These are phyloP conservation scores for Vinca major DNA, from an alignment of 305 asterid genomes.

Conservation along the genomic window DNA sequence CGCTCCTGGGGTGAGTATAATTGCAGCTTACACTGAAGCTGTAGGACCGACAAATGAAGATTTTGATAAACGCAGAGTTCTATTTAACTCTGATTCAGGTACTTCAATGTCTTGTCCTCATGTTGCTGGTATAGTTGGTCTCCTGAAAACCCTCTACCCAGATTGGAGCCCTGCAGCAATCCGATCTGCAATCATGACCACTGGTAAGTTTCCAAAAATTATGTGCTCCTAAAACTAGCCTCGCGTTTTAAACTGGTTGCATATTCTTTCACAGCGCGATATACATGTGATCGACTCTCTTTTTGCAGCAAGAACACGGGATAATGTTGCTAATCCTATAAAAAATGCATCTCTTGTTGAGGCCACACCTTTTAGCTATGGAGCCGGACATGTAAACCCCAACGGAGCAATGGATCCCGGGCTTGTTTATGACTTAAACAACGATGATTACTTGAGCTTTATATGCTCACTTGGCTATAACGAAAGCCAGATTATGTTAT, in stretches of 20 bases:
- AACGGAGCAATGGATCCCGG: constrained; percentile 94
- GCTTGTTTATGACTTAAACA: constrained; percentile 52
- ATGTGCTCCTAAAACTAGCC: neutral
- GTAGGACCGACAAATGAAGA: constrained; percentile 54
- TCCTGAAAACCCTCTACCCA: constrained; percentile 69
- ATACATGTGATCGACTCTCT: neutral
- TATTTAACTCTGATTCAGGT: constrained; percentile 57
- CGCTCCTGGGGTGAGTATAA: constrained; percentile 82
- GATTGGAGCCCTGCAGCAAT: constrained; percentile 92
- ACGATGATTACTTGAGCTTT: constrained; percentile 47
- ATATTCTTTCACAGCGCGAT: neutral
- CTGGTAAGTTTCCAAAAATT: constrained; percentile 31
- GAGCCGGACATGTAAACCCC: constrained; percentile 86
- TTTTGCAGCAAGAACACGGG: constrained; percentile 50
- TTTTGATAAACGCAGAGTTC: constrained; percentile 46
- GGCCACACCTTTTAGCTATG: constrained; percentile 75
- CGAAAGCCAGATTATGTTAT: constrained; percentile 30
- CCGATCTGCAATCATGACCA: constrained; percentile 72
- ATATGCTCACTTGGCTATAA: constrained; percentile 61
- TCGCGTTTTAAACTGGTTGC: neutral
- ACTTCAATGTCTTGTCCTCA: constrained; percentile 98
- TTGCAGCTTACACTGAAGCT: constrained; percentile 70
- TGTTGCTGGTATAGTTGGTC: constrained; percentile 72
- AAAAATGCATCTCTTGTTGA: constrained; percentile 38
- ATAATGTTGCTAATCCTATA: constrained; percentile 45